Evolutionary conservation across 805 yeast genomes (phyloP).

Genomic region (Suhomyces kilbournensis): DNA sequence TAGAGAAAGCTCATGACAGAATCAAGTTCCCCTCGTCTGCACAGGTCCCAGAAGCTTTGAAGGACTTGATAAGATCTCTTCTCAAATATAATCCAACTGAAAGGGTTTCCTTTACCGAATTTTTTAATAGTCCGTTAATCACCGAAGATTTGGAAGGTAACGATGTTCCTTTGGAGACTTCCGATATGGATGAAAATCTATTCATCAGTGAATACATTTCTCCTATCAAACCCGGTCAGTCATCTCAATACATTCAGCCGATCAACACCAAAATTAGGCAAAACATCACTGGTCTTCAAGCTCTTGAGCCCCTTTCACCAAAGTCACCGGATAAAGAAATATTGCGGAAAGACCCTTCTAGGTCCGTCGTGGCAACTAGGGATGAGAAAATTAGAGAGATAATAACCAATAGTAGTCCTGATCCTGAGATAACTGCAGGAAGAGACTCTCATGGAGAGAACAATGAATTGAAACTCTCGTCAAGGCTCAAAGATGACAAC

Average conservation of each 20-base stretch:
- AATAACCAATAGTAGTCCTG: slow-evolving; percentile 43
- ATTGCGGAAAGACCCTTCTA: not conserved
- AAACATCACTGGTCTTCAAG: not conserved
- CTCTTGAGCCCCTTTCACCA: slow-evolving; percentile 1
- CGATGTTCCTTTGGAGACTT: slow-evolving; percentile 61
- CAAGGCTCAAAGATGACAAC: slow-evolving; percentile 37
- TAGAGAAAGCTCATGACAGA: slow-evolving; percentile 75
- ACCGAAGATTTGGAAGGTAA: slow-evolving; percentile 49
- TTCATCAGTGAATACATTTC: slow-evolving; percentile 81
- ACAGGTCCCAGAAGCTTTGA: slow-evolving; percentile 61
- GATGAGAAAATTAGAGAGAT: slow-evolving; percentile 48
- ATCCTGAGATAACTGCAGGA: slow-evolving; percentile 29
- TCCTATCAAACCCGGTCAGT: slow-evolving; percentile 23
- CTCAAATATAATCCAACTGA: slow-evolving; percentile 83
- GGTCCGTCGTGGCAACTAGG: slow-evolving; percentile 8
- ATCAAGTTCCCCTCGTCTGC: slow-evolving; percentile 74
- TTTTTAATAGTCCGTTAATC: slow-evolving; percentile 72
- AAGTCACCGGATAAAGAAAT: not conserved
- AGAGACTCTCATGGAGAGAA: slow-evolving; percentile 10
- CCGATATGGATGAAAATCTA: slow-evolving; percentile 70
- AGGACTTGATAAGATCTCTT: slow-evolving; percentile 67
- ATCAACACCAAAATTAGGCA: slow-evolving; percentile 6
- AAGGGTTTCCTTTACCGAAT: slow-evolving; percentile 84
- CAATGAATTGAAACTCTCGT: not conserved
- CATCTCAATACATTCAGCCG: slow-evolving; percentile 15